These are phyloP conservation scores for Heteromeles arbutifolia DNA, from an alignment of 306 rosid genomes.

Conservation along the genomic window DNA sequence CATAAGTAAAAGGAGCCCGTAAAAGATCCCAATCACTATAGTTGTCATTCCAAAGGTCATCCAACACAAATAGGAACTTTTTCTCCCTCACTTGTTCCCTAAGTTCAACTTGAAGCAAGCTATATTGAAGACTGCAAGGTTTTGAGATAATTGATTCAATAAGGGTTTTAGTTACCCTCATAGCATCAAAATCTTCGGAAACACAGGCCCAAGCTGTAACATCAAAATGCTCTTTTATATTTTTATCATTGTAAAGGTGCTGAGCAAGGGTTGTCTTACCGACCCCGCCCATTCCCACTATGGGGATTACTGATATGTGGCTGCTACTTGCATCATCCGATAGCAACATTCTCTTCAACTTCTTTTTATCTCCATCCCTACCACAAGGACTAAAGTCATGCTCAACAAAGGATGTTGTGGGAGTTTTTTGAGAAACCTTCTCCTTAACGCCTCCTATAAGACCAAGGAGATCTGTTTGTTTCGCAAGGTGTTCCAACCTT, in stretches of 20 bases:
- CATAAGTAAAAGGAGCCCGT: neutral
- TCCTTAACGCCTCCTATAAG: neutral
- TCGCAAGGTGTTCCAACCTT: neutral
- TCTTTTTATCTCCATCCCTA: neutral
- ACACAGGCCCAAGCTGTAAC: neutral
- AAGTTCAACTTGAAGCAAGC: neutral
- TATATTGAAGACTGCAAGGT: neutral
- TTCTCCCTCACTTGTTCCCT: neutral
- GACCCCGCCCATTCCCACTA: neutral
- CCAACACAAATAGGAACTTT: neutral
- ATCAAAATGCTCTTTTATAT: neutral
- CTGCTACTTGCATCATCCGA: neutral
- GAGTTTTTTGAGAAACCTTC: neutral
- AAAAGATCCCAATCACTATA: neutral
- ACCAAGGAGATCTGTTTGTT: neutral
- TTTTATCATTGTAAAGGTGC: neutral
- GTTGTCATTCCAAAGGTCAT: neutral
- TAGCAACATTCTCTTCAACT: neutral
- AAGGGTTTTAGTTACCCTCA: neutral
- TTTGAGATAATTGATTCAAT: neutral
- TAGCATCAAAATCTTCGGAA: neutral
- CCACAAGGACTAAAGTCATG: neutral
- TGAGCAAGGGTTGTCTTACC: neutral
- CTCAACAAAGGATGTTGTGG: neutral
- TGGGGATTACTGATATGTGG: neutral